A percentile compares a stretch with the other conserved stretches of the same genome.
Evolutionary conservation across 2,329 filamentous ascomycete species (phyloP).

Genomic region (Raffaelea albimanens): DNA sequence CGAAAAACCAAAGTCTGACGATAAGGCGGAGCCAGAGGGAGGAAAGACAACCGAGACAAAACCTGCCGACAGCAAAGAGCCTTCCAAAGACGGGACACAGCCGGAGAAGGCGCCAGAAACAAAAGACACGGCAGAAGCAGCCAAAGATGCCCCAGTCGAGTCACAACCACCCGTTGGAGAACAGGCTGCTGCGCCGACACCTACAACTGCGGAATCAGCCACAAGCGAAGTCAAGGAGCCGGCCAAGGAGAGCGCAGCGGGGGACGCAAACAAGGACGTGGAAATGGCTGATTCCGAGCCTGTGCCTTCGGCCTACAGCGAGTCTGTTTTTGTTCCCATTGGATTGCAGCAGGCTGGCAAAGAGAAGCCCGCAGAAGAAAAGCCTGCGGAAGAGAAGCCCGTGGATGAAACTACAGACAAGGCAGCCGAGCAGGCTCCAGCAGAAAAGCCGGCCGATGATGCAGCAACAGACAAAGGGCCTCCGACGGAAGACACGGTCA

Average conservation of each 20-base stretch:
- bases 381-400: too few relatives aligned
- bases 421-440: neutral
- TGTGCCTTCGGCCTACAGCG: neutral
- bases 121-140: neutral
- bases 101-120: neutral
- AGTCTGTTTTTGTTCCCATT: conserved; percentile 10
- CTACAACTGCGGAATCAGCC: neutral
- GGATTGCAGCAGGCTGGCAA: neutral
- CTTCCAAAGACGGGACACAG: neutral
- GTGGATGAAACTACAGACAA: neutral
- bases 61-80: neutral
- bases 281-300: too few relatives aligned
- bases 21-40: neutral
- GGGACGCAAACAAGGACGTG: neutral
- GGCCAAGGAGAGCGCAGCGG: neutral
- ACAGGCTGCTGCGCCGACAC: too few relatives aligned
- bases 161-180: too few relatives aligned
- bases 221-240: neutral
- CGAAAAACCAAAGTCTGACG: neutral
- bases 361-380: neutral
- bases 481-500: neutral
- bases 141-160: too few relatives aligned
- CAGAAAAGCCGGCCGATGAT: too few relatives aligned
- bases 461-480: neutral
- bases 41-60: neutral